Evolutionary conservation across 768 basidiomycete species (phyloP).

Genomic region (Amanita subjunquillea): DNA sequence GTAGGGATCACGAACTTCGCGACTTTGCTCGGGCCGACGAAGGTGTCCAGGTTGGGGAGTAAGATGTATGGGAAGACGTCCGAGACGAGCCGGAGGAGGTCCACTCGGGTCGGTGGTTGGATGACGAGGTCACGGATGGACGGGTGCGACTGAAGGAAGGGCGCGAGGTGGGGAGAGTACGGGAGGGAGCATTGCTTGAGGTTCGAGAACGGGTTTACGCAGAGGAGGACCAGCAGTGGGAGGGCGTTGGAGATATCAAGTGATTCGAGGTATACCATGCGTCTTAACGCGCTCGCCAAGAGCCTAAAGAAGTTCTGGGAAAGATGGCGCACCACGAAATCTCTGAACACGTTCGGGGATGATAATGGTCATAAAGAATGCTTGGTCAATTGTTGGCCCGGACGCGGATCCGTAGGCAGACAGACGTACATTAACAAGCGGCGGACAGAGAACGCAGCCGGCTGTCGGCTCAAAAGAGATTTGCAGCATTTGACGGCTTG

Average conservation of each 20-base stretch:
- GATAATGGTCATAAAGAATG: background rate
- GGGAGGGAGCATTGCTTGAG: conserved; percentile 9
- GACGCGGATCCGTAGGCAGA: background rate
- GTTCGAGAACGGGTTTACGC: conserved; percentile 1
- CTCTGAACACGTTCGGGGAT: conserved; percentile 2
- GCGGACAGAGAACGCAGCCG: conserved; percentile 6
- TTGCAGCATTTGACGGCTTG: conserved; percentile 5
- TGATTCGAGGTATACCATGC: conserved; percentile 2
- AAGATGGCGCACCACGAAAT: background rate
- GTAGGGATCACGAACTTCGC: conserved; percentile 7
- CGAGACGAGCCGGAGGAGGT: background rate
- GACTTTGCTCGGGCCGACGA: conserved; percentile 8
- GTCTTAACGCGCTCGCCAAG: conserved; percentile 5
- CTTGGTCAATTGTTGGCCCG: background rate
- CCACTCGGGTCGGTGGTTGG: conserved; percentile 4
- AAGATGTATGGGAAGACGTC: background rate
- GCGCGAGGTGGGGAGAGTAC: conserved; percentile 1
- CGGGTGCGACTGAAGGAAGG: conserved; percentile 7
- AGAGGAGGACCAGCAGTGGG: conserved; percentile 5
- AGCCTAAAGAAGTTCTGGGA: conserved; percentile 8
- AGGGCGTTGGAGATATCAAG: conserved; percentile 8
- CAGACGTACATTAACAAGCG: conserved; percentile 4
- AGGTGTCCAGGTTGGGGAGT: conserved; percentile 5
- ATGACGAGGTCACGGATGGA: conserved; percentile 5
- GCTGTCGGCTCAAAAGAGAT: background rate